Base-by-base conservation (phyloP, 2,329 filamentous ascomycete genomes). In the Arthrobotrys entomopaga region DNA sequence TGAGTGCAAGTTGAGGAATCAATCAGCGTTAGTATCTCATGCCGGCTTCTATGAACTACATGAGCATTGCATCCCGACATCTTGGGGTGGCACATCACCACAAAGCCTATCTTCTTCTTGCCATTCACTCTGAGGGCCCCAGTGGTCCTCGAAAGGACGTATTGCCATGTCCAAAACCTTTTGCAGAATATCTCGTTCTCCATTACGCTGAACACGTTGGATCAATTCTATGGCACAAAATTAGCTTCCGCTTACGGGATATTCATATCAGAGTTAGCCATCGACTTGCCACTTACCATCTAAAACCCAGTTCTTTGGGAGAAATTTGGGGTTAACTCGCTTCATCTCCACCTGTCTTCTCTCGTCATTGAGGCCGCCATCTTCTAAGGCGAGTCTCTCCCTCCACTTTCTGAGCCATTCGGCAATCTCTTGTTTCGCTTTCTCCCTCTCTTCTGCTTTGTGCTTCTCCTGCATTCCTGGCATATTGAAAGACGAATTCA, bases 31-130 rank as follows among this genome's bases (percentile, higher is more conserved):
- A 7, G 1, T 46, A 46, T 13, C 42, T n/a, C 1, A 29, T 11
- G 38, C 53, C 26, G 13, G n/a, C 34, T 29, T 20, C 77, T 84
- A 96, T 22, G 94, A 97, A 81, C 92, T 97, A 82, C 95, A 99
- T 80, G 92, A 96, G 81, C 95, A 98, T 84, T 97, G 94, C 87
- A 97, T 88, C 38, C 91, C 91, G 77, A 92, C 87, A 82, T 89
- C 88, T 52, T 85, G 85, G 80, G 86, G 88, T 0, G 94, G 94
- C 64, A 96, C 92, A 82, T 97, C 93, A 1, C 91, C 90, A 78
- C 89, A 92, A 84, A 92, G 96, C 76, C 93, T 85, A 78, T 89
- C 85, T 81, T 97, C 94, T 80, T 97, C 91, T 15, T 88, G 87
- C 84, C 86, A 84, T 76, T 82, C 82, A 22, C 80, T 81, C 63